Base-by-base conservation (phyloP, 345 rosid genomes). In the Xanthoceras sorbifolium region DNA sequence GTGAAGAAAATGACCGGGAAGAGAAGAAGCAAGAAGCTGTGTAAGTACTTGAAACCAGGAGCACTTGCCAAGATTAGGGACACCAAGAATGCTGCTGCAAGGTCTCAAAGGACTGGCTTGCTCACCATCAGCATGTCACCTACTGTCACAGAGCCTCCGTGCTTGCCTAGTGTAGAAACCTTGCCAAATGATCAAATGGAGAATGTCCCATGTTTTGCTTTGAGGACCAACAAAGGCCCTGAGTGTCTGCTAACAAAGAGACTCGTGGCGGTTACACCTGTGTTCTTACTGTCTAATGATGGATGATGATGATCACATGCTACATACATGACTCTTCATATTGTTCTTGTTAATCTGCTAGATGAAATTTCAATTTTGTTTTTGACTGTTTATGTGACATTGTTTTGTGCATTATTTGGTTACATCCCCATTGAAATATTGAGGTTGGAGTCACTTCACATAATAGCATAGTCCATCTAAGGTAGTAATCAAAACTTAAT, bases 21-120 rank as follows among this genome's bases (percentile, higher is more conserved):
- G 62, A 22, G 54, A 6, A 36, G 14, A 25, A 50, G 2, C 25
- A 55, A 63, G 14, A 44, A 59, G 32, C 42, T 78, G 54, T 36
- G 12, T 38, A 70, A 63, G 76, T 64, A 46, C 76, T 71, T 77
- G 64, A 77, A 71, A 25, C 80, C 80, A 64, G 76, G 80, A 32
- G 65, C 70, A 11, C 65, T 64, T 8, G 76, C 71, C 23, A 26
- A 23, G 22, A 20, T 63, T 1, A 52, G 73, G n/a, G 66, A 75
- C 72, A 63, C 57, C 22, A 75, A 61, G 46, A 76, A 69, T 14
- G 42, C 42, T 42, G 48, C 61, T 32, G 69, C 63, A 26, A 77
- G 61, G 55, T 25, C 15, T 73, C 20, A 17, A 54, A 48, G 32
- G 9, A 31, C 32, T 59, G 74, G 36, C n/a, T 67, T 60, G 48